Base-by-base conservation (phyloP, 139 green algal genomes). In the Monoraphidium neglectum region DNA sequence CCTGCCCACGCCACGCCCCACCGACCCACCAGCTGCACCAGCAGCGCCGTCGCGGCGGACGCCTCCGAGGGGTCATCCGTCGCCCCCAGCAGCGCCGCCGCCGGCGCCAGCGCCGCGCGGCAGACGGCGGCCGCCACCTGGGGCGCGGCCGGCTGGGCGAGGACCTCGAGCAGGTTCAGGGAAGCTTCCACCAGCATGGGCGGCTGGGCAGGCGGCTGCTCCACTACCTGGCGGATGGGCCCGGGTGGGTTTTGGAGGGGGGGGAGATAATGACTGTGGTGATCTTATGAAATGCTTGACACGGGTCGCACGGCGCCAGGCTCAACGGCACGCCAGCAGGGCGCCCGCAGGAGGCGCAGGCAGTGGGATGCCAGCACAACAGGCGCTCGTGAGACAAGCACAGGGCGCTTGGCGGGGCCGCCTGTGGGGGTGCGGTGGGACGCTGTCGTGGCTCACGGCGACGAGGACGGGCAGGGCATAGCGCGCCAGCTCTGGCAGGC, bases 101-200 rank as follows among this genome's bases (percentile, higher is more conserved):
- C 87, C 81, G 2, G 47, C 54, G 23, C 51, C 61, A 10, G 84
- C 85, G 28, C 61, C 21, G 21, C 30, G 30, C 61, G 21, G 18
- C 8, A 70, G 36, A 89, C 81, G 1, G 47, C 54, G 32, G 46
- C 61, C 15, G 84, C 89, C 35, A 82, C 73, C 49, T 85, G 54
- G 0, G 49, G 36, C 6, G 35, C 38, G 2, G 77, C 69, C 8
- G 82, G 70, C 21, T 57, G 62, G 30, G 92, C 62, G 26, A 94
- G 75, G 37, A 82, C 61, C 21, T 65, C 72, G 0, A 93, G 49
- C 72, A 95, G 49, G 57, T 93, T 86, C 71, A 94, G 63, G 0
- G 77, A 76, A 2, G 84, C 82, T 35, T 84, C 84, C 36, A 95
- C 81, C 28, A 92, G 43, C 23, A 82, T 77, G 37, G 76, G 24